Evolutionary conservation across 208 protist genomes (phyloP), one percentile per base, ranked within the genome.

Genomic region (Trypanosoma lewisi): DNA sequence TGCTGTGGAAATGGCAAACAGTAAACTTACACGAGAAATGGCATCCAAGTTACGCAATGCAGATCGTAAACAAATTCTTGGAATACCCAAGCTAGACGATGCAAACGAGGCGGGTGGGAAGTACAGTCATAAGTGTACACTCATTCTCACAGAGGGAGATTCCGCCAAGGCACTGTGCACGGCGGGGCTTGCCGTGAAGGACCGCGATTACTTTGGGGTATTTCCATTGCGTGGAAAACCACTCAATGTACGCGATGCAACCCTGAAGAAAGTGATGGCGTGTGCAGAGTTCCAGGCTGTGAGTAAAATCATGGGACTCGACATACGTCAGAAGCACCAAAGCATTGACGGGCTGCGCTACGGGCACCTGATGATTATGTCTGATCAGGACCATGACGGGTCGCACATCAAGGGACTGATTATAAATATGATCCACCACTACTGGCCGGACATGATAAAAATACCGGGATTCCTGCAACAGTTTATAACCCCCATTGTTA

Each of bases 391-490:
- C 93, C 91, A 99, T 76, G 99, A 99, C 74, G 99, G 99, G 17
- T 99, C 98, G 39, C 99, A 99, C 87, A 99, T 99, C 79, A 99
- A 99, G 75, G 99, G 99, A 14, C 87, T 99, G 9, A 76, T 99
- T 27, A 99, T 99, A 76, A 99, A 99, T 86, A 97, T 99, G 55
- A 90, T 99, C 39, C 98, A 99, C 76, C 91, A 94, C 72, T 99
- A 99, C 81, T 99, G 99, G 99, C 99, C 99, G 7, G 73, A 80
- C 12, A 83, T 99, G 37, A 76, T 99, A 5, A 87, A 96, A 30
- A 74, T 91, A 31, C 85, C 87, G 14, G 97, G 97, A 19, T 99
- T 99, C 67, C 67, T 99, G 33, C 87, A 96, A 51, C 97, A 99
- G 83, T 99, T 99, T 78, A 98, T 99, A 57, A 99, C 99, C 17